These are phyloP conservation scores for Coniochaeta ligniaria DNA, from an alignment of 2,329 filamentous ascomycete species.

Conservation along the genomic window DNA sequence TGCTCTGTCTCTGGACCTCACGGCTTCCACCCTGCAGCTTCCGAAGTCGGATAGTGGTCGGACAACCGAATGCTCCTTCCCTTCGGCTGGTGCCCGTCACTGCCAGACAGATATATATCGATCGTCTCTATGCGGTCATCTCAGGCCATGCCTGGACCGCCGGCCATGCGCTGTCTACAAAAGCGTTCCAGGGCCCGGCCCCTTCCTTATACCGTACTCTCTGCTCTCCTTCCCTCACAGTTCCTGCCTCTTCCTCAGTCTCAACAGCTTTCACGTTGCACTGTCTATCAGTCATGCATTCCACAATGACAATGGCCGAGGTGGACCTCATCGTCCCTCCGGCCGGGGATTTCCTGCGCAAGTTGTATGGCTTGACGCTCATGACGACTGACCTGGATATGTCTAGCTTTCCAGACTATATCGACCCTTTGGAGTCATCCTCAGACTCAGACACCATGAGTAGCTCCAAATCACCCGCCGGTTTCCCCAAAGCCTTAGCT, in stretches of 20 bases:
- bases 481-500: slow-evolving; percentile 17
- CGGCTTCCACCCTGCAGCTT: background rate
- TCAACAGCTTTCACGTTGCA: background rate
- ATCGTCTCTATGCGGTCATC: background rate
- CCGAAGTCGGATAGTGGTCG: background rate
- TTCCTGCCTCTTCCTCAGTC: background rate
- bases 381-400: slow-evolving; percentile 18
- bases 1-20: background rate
- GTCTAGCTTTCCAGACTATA: slow-evolving; percentile 25
- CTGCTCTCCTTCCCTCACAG: background rate
- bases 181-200: background rate
- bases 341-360: slow-evolving; percentile 11
- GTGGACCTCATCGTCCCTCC: slow-evolving; percentile 8
- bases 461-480: slow-evolving; percentile 14
- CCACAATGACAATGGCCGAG: slow-evolving; percentile 16
- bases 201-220: background rate
- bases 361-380: slow-evolving; percentile 19
- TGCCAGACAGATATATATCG: background rate
- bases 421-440: slow-evolving; percentile 21
- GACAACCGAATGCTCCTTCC: background rate
- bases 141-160: background rate
- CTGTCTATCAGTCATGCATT: background rate
- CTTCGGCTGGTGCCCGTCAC: background rate
- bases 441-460: slow-evolving; percentile 17
- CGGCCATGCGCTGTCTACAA: background rate